Conservation (phyloP, 1,139 yeast genomes). For the Geotrichum reessii region DNA sequence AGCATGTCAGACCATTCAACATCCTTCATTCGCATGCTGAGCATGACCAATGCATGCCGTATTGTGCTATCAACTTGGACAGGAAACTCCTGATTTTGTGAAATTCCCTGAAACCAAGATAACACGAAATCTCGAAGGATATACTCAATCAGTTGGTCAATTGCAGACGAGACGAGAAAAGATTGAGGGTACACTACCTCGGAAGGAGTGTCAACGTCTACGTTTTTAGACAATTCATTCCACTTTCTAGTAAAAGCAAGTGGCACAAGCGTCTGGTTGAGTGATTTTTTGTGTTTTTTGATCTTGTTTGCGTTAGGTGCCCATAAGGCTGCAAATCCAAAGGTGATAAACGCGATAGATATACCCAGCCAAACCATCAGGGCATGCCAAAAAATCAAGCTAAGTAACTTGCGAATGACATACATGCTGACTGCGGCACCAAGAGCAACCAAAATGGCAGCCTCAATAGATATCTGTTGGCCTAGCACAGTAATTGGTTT, state of each 20-base stretch:
- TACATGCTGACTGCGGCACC: constrained; percentile 23
- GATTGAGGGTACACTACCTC: constrained; percentile 44
- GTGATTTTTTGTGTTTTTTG: constrained; percentile 1
- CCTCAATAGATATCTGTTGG: constrained; percentile 23
- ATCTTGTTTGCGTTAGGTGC: constrained; percentile 19
- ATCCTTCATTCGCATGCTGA: constrained; percentile 41
- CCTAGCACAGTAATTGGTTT: constrained; percentile 19
- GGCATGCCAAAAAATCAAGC: constrained; percentile 23
- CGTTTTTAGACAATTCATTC: background rate
- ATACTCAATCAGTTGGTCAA: constrained; percentile 49
- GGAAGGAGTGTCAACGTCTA: background rate
- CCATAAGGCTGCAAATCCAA: constrained; percentile 19
- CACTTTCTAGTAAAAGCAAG: constrained; percentile 23
- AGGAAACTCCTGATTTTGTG: constrained; percentile 43
- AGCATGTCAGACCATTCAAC: constrained; percentile 55
- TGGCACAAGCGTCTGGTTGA: constrained; percentile 14
- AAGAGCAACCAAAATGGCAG: constrained; percentile 21
- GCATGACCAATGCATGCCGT: constrained; percentile 38
- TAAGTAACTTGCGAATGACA: constrained; percentile 21
- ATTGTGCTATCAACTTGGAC: constrained; percentile 49
- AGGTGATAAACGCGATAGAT: constrained; percentile 21
- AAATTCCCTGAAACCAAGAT: constrained; percentile 57
- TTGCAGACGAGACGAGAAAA: constrained; percentile 47
- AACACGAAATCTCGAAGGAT: constrained; percentile 57
- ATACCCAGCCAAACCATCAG: constrained; percentile 25